Evolutionary conservation across 495 filamentous ascomycete species (phyloP).

Genomic region (Staphylotrichum longicolle): DNA sequence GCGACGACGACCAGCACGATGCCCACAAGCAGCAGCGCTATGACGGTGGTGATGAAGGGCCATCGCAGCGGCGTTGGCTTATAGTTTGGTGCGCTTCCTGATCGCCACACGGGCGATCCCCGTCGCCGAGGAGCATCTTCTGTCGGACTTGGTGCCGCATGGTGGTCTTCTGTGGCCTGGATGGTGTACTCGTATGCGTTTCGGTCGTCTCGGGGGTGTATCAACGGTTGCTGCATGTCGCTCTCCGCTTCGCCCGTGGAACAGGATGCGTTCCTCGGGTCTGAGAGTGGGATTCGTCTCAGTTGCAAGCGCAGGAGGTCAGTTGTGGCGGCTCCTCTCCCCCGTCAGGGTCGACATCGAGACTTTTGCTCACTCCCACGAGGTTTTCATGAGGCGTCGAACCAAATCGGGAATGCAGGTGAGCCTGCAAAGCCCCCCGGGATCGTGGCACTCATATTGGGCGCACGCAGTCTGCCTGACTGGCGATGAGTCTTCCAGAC

Average conservation of each 20-base stretch:
- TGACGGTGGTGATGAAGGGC: slow-evolving; percentile 34
- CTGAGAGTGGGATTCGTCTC: background rate
- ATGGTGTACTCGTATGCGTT: slow-evolving; percentile 28
- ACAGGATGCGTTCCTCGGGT: background rate
- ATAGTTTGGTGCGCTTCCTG: slow-evolving; percentile 28
- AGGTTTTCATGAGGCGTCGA: too few relatives aligned
- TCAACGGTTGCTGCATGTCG: slow-evolving; percentile 27
- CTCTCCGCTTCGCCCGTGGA: background rate
- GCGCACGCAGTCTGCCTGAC: slow-evolving; percentile 10
- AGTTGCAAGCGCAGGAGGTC: too few relatives aligned
- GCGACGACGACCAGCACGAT: slow-evolving; percentile 33
- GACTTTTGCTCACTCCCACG: background rate
- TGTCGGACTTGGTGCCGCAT: slow-evolving; percentile 13
- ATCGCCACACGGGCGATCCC: slow-evolving; percentile 15
- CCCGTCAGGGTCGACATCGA: background rate
- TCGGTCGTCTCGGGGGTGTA: slow-evolving; percentile 16
- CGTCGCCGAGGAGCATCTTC: background rate
- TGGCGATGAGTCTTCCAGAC: slow-evolving; percentile 10
- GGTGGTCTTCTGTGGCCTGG: slow-evolving; percentile 31
- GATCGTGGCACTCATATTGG: slow-evolving; percentile 25
- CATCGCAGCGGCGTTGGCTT: slow-evolving; percentile 35
- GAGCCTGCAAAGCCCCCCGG: slow-evolving; percentile 2
- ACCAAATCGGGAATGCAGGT: slow-evolving; percentile 18
- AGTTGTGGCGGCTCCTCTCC: background rate
- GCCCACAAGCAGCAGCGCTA: slow-evolving; percentile 27